These are phyloP conservation scores for Myriosclerotinia curreyana DNA, from an alignment of 2,329 filamentous ascomycete genomes.

Conservation along the genomic window DNA sequence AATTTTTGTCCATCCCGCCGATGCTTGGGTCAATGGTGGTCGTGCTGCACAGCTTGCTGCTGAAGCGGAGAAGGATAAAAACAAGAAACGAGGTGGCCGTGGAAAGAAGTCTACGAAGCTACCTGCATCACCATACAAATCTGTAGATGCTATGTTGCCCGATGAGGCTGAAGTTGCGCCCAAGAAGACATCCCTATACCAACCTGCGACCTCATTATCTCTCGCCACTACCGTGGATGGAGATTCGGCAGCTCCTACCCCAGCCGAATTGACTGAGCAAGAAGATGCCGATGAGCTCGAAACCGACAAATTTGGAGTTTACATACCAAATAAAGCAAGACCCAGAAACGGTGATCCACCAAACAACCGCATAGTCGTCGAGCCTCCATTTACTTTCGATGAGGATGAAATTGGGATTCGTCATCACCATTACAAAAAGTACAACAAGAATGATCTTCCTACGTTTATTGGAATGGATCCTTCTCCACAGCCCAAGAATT, in stretches of 20 bases:
- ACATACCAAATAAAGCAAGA: constrained; percentile 29
- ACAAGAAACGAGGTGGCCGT: constrained; percentile 17
- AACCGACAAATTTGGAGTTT: constrained; percentile 35
- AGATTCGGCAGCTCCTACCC: constrained; percentile 29
- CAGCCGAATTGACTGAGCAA: constrained; percentile 29
- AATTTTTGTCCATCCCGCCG: constrained; percentile 11
- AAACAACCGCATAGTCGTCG: constrained; percentile 32
- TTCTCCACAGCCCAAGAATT: constrained; percentile 33
- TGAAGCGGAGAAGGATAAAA: constrained; percentile 20
- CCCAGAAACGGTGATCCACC: constrained; percentile 32
- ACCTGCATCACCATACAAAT: constrained; percentile 13
- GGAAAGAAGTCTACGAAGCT: constrained; percentile 20
- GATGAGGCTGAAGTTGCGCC: constrained; percentile 23
- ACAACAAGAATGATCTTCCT: constrained; percentile 29
- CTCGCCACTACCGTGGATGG: constrained; percentile 23
- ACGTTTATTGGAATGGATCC: constrained; percentile 33
- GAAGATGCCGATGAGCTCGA: constrained; percentile 26
- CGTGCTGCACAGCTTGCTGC: constrained; percentile 18
- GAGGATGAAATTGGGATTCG: constrained; percentile 37
- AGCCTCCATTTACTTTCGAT: constrained; percentile 33
- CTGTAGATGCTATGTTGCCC: background rate
- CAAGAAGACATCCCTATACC: constrained; percentile 26
- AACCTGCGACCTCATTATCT: constrained; percentile 19
- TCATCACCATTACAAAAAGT: constrained; percentile 30
- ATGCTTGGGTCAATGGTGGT: constrained; percentile 17